phyloP scores from a whole-genome alignment of 257 asterid genomes.

The Anisodus tanguticus region DNA sequence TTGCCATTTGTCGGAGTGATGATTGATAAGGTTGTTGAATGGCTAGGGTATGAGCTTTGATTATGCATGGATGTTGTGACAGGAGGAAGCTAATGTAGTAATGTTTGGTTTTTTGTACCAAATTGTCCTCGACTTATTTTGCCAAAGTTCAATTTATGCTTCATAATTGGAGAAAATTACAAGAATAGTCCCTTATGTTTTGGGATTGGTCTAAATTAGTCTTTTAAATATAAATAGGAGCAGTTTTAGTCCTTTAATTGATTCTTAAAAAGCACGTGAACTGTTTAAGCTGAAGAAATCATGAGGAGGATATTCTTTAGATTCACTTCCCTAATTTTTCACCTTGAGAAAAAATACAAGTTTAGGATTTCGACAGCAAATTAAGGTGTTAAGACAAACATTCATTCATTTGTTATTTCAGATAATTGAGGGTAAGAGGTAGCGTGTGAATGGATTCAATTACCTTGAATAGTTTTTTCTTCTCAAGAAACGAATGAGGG shows the following conservation, averaged over 20 bases:
- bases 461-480: no score
- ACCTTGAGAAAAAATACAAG: no score
- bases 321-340: no score
- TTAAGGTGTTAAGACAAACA: no score
- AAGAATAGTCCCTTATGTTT: neutral
- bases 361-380: no score
- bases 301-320: no score
- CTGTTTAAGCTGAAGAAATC: no score
- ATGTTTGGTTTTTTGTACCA: neutral
- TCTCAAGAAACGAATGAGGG: no score
- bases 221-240: neutral
- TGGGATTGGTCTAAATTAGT: neutral
- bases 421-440: no score
- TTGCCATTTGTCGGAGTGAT: neutral
- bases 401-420: no score
- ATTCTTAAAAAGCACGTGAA: no score
- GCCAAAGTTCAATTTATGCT: neutral
- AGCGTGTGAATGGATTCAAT: no score
- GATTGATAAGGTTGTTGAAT: neutral
- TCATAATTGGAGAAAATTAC: neutral
- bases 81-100: neutral
- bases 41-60: conserved; percentile 29
- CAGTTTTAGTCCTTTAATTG: neutral
- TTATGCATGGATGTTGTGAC: neutral
- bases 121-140: neutral